Percentiles rank a stretch among this genome's conserved stretches.
Conservation (phyloP, 352 stramenopile species). For the Phytophthora podocarpi region DNA sequence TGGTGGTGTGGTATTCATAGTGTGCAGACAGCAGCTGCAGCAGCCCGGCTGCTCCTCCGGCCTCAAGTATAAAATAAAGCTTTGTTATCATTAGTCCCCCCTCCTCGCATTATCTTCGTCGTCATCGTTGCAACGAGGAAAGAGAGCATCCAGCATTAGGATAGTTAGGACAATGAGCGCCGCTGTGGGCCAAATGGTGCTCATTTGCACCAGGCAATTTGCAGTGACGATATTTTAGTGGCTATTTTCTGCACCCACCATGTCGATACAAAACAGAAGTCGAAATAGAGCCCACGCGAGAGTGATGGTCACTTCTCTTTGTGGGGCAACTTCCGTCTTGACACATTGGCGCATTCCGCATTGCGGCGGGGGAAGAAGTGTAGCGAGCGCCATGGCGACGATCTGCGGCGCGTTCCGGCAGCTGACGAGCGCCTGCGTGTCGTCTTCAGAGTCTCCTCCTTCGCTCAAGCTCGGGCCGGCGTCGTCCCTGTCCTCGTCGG, state of each 20-base stretch:
- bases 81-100: constrained; percentile 19
- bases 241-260: background rate
- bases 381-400: constrained; percentile 26
- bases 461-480: constrained; percentile 23
- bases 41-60: background rate
- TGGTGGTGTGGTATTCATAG: background rate
- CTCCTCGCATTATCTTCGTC: background rate
- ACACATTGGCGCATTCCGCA: constrained; percentile 21
- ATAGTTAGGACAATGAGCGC: too few relatives aligned
- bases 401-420: constrained; percentile 52
- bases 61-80: constrained; percentile 35
- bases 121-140: too few relatives aligned
- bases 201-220: too few relatives aligned
- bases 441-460: constrained; percentile 39
- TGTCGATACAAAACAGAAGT: constrained; percentile 10
- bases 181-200: too few relatives aligned
- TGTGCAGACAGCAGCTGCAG: constrained; percentile 7
- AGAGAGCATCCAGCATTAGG: too few relatives aligned
- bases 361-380: constrained; percentile 1
- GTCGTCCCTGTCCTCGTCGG: constrained; percentile 37
- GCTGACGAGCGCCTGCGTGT: constrained; percentile 43
- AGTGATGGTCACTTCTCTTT: constrained; percentile 27
- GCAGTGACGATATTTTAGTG: constrained; percentile 11
- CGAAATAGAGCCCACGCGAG: background rate
- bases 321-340: constrained; percentile 19